Conservation (phyloP, 306 rosid genomes). For the Rubus idaeus region DNA sequence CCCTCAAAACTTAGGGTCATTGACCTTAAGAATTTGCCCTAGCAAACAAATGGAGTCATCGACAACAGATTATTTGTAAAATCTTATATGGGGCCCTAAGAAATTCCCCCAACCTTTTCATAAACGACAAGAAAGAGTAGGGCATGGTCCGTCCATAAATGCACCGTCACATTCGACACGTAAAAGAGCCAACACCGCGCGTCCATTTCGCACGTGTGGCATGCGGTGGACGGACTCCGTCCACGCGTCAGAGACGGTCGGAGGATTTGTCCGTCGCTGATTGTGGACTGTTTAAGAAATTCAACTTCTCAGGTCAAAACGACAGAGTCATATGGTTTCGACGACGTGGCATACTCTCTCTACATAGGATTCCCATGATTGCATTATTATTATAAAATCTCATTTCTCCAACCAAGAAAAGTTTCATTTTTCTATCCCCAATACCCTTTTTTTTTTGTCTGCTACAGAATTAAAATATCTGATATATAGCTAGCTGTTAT, state of each 20-base stretch:
- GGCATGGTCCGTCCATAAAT: neutral
- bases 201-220: slow-evolving; percentile 7
- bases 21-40: slow-evolving; percentile 4
- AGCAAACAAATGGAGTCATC: neutral
- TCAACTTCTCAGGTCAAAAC: neutral
- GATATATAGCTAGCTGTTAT: too few species aligned
- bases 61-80: neutral
- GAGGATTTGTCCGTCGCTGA: slow-evolving; percentile 30
- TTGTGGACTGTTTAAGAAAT: slow-evolving; percentile 5
- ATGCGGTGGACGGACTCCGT: slow-evolving; percentile 7
- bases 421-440: neutral
- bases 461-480: neutral
- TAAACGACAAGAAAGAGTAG: neutral
- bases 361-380: slow-evolving; percentile 37
- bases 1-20: neutral
- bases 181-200: slow-evolving; percentile 11
- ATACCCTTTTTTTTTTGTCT: neutral
- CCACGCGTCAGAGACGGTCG: slow-evolving; percentile 32
- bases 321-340: neutral
- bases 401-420: neutral
- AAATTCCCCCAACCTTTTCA: neutral
- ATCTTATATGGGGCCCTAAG: neutral
- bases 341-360: slow-evolving; percentile 13
- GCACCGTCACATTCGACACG: slow-evolving; percentile 16
- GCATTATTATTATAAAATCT: neutral